These are phyloP conservation scores for Kodamaea derodonti DNA, from an alignment of 1,139 yeast species.

Conservation along the genomic window DNA sequence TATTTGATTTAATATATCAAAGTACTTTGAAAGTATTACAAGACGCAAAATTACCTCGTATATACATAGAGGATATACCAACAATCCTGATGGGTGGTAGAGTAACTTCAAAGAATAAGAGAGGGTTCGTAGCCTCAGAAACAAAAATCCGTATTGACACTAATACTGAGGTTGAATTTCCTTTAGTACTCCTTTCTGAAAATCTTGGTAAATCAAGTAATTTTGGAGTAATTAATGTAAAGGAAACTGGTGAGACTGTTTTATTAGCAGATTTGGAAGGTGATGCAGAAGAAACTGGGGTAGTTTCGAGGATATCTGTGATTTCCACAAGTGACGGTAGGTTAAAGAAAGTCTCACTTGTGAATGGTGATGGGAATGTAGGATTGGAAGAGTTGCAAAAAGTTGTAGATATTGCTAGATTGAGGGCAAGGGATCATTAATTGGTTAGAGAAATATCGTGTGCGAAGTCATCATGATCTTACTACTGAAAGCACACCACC, in stretches of 20 bases:
- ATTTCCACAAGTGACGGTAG: constrained; percentile 20
- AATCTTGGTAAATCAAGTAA: constrained; percentile 39
- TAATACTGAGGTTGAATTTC: constrained; percentile 18
- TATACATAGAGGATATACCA: constrained; percentile 51
- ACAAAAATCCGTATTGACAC: constrained; percentile 28
- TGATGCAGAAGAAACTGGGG: constrained; percentile 65
- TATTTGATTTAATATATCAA: constrained; percentile 74
- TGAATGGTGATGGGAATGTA: constrained; percentile 26
- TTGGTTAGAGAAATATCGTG: neutral
- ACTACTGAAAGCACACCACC: too few relatives aligned
- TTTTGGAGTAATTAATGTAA: constrained; percentile 56
- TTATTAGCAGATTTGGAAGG: constrained; percentile 73
- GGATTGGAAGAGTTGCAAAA: constrained; percentile 41
- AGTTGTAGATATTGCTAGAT: constrained; percentile 44
- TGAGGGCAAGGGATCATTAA: constrained; percentile 17
- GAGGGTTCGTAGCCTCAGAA: constrained; percentile 21
- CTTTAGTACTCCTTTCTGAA: constrained; percentile 25
- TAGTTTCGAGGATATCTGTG: constrained; percentile 41
- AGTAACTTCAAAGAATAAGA: constrained; percentile 23
- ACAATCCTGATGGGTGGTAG: constrained; percentile 8
- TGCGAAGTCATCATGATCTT: too few relatives aligned
- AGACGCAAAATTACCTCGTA: constrained; percentile 59
- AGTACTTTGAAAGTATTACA: constrained; percentile 63
- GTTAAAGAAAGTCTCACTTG: constrained; percentile 15
- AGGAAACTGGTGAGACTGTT: constrained; percentile 25